Conservation (phyloP, 139 green algal species). For the Parachlorella kessleri region DNA sequence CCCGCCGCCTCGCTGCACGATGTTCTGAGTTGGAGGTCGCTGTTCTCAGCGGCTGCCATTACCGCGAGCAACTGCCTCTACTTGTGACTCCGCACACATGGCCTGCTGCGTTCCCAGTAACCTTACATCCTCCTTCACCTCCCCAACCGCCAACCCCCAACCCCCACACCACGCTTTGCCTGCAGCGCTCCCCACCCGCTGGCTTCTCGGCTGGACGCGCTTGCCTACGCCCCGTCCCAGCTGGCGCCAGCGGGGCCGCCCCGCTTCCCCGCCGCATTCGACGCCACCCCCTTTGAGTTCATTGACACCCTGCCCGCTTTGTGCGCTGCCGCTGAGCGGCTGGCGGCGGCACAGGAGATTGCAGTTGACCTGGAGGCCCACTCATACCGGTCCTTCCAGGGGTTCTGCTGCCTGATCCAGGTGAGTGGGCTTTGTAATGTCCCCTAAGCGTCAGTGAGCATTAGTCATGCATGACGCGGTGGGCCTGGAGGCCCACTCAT, state of each 20-base stretch:
- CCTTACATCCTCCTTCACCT: too few relatives aligned
- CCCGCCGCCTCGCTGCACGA: too few relatives aligned
- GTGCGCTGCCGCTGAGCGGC: constrained; percentile 30
- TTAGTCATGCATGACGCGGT: too few relatives aligned
- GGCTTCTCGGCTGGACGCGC: constrained; percentile 37
- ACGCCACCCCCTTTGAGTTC: constrained; percentile 31
- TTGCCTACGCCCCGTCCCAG: constrained; percentile 55
- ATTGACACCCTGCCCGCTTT: constrained; percentile 33
- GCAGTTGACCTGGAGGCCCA: constrained; percentile 94
- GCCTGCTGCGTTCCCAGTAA: too few relatives aligned
- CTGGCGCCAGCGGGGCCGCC: constrained; percentile 26
- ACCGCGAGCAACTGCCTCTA: too few relatives aligned
- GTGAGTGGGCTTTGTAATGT: neutral
- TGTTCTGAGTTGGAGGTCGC: too few relatives aligned
- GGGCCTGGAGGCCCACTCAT: constrained; percentile 87
- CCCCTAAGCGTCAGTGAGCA: too few relatives aligned
- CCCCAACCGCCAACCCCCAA: neutral
- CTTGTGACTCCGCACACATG: too few relatives aligned
- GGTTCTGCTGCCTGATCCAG: neutral
- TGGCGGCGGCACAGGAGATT: constrained; percentile 58
- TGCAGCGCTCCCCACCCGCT: constrained; percentile 64
- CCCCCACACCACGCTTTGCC: neutral
- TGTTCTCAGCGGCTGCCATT: too few relatives aligned
- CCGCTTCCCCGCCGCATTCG: neutral
- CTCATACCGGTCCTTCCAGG: constrained; percentile 72